Evolutionary conservation across 495 filamentous ascomycete genomes (phyloP).

Genomic region (Extremus antarcticus): DNA sequence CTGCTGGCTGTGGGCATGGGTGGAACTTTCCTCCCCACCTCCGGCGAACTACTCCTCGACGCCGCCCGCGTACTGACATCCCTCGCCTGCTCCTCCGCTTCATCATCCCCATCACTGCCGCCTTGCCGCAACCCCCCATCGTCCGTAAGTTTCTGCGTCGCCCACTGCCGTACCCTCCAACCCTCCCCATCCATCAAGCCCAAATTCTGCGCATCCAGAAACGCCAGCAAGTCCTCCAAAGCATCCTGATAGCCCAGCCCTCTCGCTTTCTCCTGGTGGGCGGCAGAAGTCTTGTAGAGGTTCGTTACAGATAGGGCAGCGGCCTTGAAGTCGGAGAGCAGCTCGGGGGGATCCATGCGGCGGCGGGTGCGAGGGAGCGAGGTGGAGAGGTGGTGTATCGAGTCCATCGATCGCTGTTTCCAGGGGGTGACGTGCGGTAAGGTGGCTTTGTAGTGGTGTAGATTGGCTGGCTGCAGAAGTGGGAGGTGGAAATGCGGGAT

Average conservation of each 20-base stretch:
- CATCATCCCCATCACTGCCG: slow-evolving; percentile 15
- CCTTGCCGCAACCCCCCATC: slow-evolving; percentile 47
- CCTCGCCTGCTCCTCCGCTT: background rate
- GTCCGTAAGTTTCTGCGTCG: slow-evolving; percentile 63
- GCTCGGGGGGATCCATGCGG: slow-evolving; percentile 39
- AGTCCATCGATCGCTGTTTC: slow-evolving; percentile 50
- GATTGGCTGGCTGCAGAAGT: background rate
- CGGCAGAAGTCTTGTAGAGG: slow-evolving; percentile 81
- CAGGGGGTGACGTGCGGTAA: background rate
- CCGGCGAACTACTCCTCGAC: slow-evolving; percentile 46
- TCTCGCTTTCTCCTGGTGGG: slow-evolving; percentile 61
- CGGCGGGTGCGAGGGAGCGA: slow-evolving; percentile 37
- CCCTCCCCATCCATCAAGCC: slow-evolving; percentile 71
- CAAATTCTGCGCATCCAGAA: slow-evolving; percentile 71
- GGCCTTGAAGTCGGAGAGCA: slow-evolving; percentile 79
- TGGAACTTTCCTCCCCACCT: slow-evolving; percentile 43
- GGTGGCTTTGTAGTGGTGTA: background rate
- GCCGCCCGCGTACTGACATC: background rate
- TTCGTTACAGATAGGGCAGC: slow-evolving; percentile 92
- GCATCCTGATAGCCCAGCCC: slow-evolving; percentile 86
- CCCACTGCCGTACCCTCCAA: slow-evolving; percentile 74
- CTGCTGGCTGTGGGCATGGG: slow-evolving; percentile 26
- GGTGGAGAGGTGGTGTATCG: slow-evolving; percentile 62
- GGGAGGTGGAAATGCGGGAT: background rate
- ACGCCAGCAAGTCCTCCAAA: slow-evolving; percentile 74